These are phyloP conservation scores for Cornus controversa DNA, from an alignment of 148 eudicot species.

Conservation along the genomic window DNA sequence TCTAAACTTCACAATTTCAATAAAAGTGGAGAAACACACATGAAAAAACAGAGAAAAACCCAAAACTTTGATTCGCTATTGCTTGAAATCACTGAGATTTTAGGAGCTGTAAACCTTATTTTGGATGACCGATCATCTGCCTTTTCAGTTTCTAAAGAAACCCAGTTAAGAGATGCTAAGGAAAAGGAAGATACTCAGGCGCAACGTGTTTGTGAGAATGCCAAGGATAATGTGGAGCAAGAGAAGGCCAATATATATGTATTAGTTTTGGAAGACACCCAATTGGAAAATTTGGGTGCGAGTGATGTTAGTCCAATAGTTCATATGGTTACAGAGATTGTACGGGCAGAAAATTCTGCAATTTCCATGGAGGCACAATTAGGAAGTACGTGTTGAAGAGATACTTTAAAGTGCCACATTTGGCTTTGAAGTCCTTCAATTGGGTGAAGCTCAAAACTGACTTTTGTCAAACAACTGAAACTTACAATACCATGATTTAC, in stretches of 20 bases:
- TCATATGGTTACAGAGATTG: constrained; percentile 45
- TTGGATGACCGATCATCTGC: constrained; percentile 17
- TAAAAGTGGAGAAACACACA: constrained; percentile 19
- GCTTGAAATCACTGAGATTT: constrained; percentile 57
- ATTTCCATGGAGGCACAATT: constrained; percentile 57
- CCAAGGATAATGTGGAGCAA: constrained; percentile 25
- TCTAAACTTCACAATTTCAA: constrained; percentile 22
- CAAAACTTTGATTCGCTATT: constrained; percentile 38
- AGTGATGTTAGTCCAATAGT: constrained; percentile 52
- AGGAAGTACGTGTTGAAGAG: constrained; percentile 62
- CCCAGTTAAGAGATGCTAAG: constrained; percentile 1
- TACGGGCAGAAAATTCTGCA: constrained; percentile 37
- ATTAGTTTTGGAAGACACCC: constrained; percentile 22
- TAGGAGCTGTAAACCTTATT: constrained; percentile 44
- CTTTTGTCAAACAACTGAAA: constrained; percentile 41
- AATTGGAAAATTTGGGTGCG: constrained; percentile 14
- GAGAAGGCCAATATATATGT: constrained; percentile 19
- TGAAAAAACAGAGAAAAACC: constrained; percentile 18
- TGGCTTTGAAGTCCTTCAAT: constrained; percentile 60
- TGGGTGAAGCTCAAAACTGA: constrained; percentile 53
- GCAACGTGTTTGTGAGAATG: constrained; percentile 68
- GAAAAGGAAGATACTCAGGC: constrained; percentile 7
- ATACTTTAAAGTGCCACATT: constrained; percentile 73
- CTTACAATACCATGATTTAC: constrained; percentile 63
- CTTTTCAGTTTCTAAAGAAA: constrained; percentile 22